phyloP scores from a whole-genome alignment of 139 green algal species.

The Tetradesmus lagerheimii region DNA sequence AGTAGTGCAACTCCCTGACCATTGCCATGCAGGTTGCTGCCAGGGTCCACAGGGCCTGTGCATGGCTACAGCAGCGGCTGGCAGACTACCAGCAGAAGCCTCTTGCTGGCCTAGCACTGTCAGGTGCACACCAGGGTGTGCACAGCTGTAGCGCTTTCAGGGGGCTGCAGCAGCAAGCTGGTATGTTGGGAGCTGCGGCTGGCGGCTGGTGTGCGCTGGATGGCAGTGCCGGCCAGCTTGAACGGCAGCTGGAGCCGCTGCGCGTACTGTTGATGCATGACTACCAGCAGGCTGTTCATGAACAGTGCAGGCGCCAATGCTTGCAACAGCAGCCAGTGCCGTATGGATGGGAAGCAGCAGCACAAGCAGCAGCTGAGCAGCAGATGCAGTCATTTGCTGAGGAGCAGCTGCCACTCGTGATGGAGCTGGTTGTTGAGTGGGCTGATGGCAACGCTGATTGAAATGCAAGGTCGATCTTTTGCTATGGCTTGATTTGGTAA shows the following conservation, averaged over 20 bases:
- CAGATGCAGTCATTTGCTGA: not conserved
- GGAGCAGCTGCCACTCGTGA: not conserved
- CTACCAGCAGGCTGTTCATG: not conserved
- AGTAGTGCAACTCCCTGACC: too few species aligned
- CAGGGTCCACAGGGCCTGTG: not conserved
- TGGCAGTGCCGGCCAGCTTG: not conserved
- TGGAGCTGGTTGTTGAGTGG: not conserved
- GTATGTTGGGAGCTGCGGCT: not conserved
- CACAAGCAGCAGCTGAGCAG: not conserved
- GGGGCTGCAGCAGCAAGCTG: not conserved
- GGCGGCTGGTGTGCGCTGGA: not conserved
- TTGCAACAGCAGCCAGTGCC: not conserved
- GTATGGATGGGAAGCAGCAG: conserved; percentile 20
- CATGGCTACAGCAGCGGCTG: not conserved
- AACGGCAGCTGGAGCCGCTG: not conserved
- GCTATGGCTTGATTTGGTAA: too few species aligned
- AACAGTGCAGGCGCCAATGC: conserved; percentile 5
- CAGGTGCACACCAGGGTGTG: not conserved
- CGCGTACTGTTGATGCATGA: conserved; percentile 13
- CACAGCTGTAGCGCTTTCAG: not conserved
- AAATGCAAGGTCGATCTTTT: too few species aligned
- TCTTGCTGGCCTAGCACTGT: not conserved
- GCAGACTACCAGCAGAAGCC: not conserved
- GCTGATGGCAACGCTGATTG: not conserved
- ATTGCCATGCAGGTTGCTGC: not conserved